Conservation (phyloP, 768 basidiomycete species). For the Melanogaster broomeanus region DNA sequence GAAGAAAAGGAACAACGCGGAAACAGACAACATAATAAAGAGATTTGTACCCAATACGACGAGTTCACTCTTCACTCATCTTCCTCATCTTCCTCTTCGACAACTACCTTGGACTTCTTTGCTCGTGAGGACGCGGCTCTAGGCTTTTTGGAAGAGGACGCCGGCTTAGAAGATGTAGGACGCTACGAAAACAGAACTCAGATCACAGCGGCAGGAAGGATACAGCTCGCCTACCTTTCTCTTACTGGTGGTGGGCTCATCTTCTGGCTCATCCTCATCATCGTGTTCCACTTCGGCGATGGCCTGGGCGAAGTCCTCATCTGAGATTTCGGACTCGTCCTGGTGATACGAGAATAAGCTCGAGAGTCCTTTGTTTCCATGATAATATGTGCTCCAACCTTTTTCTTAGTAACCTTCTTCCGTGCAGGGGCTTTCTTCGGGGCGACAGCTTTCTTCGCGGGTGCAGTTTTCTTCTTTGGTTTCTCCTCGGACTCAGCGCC, state of each 20-base stretch:
- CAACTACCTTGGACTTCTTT: slow-evolving; percentile 46
- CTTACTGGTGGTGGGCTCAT: slow-evolving; percentile 52
- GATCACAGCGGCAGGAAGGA: not conserved
- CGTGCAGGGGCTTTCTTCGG: slow-evolving; percentile 52
- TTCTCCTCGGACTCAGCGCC: slow-evolving; percentile 43
- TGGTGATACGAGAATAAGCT: slow-evolving; percentile 5
- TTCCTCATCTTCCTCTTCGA: slow-evolving; percentile 50
- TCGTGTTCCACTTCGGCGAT: slow-evolving; percentile 49
- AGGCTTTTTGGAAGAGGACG: slow-evolving; percentile 43
- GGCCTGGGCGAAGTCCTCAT: slow-evolving; percentile 49
- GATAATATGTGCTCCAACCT: slow-evolving; percentile 24
- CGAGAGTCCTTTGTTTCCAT: not conserved
- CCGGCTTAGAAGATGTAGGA: slow-evolving; percentile 44
- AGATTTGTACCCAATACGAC: not conserved
- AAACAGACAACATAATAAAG: slow-evolving; percentile 6
- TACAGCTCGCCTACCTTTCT: slow-evolving; percentile 54
- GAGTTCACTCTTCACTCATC: slow-evolving; percentile 27
- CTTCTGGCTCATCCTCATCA: slow-evolving; percentile 45
- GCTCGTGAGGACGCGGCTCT: slow-evolving; percentile 28
- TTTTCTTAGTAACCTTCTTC: slow-evolving; percentile 42
- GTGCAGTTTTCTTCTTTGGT: slow-evolving; percentile 49
- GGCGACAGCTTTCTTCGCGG: slow-evolving; percentile 44
- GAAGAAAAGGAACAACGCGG: not conserved
- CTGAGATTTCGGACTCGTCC: slow-evolving; percentile 42
- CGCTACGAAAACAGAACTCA: slow-evolving; percentile 32